A percentile compares a stretch with the other conserved stretches of the same genome.
These are phyloP conservation scores for Pestalotiopsis sp. DNA, from an alignment of 2,329 filamentous ascomycete species.

Conservation along the genomic window DNA sequence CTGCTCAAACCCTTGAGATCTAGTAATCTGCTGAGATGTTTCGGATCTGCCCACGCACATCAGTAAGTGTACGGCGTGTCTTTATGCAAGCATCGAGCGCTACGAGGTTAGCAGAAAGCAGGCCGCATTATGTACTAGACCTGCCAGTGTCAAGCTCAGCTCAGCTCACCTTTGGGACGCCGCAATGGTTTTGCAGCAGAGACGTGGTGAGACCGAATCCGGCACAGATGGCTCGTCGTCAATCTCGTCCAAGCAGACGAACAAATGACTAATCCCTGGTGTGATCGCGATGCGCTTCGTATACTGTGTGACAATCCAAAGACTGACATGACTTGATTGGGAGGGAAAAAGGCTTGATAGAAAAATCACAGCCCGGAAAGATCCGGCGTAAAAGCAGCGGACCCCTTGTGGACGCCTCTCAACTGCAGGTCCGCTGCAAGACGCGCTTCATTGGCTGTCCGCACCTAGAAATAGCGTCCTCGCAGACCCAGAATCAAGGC, in stretches of 20 bases:
- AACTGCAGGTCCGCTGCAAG: neutral
- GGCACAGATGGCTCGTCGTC: neutral
- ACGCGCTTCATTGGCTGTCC: neutral
- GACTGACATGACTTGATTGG: neutral
- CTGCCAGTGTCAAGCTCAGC: neutral
- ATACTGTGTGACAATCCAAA: neutral
- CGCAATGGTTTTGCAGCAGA: neutral
- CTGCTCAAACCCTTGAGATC: neutral
- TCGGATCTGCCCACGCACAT: neutral
- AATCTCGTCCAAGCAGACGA: neutral
- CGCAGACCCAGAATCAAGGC: neutral
- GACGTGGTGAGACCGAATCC: neutral
- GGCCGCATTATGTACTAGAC: neutral
- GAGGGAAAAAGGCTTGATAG: neutral
- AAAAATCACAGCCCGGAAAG: neutral
- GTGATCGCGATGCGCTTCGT: neutral
- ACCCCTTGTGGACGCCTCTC: neutral
- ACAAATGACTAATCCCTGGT: neutral
- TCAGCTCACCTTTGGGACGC: neutral
- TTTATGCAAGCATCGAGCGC: neutral
- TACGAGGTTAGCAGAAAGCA: neutral
- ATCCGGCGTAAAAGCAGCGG: neutral
- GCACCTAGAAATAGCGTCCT: constrained; percentile 3
- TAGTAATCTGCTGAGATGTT: neutral
- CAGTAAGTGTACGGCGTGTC: neutral